Evolutionary conservation across 2,329 filamentous ascomycete genomes (phyloP).

Genomic region (Pseudogymnoascus pannorum): DNA sequence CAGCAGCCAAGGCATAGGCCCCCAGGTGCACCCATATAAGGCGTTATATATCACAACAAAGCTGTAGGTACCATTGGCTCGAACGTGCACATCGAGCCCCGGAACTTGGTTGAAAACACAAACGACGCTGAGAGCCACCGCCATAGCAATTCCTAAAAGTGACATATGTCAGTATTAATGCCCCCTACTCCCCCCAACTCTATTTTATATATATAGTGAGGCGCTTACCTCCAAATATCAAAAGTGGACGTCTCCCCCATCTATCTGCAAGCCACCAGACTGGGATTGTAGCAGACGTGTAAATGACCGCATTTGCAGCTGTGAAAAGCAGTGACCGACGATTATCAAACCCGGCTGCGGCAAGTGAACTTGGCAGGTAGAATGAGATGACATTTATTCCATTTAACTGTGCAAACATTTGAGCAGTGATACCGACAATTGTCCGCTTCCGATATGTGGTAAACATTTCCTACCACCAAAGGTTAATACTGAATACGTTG

Average conservation of each 20-base stretch:
- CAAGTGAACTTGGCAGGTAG: slow-evolving; percentile 33
- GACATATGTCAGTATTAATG: slow-evolving; percentile 7
- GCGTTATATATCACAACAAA: slow-evolving; percentile 35
- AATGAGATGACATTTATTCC: slow-evolving; percentile 38
- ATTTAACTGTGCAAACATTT: slow-evolving; percentile 36
- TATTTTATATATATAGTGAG: not conserved
- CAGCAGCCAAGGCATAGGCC: slow-evolving; percentile 34
- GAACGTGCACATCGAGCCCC: slow-evolving; percentile 23
- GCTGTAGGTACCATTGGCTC: slow-evolving; percentile 33
- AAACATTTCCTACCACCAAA: slow-evolving; percentile 32
- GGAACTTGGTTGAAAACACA: slow-evolving; percentile 32
- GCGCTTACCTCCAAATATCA: slow-evolving; percentile 18
- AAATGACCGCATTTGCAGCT: slow-evolving; percentile 34
- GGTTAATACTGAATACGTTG: not conserved
- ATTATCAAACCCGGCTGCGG: slow-evolving; percentile 32
- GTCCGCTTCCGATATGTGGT: slow-evolving; percentile 36
- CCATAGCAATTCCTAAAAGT: slow-evolving; percentile 27
- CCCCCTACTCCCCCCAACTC: too few relatives aligned
- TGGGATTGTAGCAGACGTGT: slow-evolving; percentile 33
- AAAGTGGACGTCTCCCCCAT: slow-evolving; percentile 34
- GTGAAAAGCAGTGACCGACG: slow-evolving; percentile 33
- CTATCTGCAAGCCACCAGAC: slow-evolving; percentile 35
- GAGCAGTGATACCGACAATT: slow-evolving; percentile 34
- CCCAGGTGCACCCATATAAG: slow-evolving; percentile 34
- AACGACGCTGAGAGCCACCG: slow-evolving; percentile 30